Evolutionary conservation across 2,329 filamentous ascomycete genomes (phyloP).

Genomic region (Ophidiomyces ophidiicola): DNA sequence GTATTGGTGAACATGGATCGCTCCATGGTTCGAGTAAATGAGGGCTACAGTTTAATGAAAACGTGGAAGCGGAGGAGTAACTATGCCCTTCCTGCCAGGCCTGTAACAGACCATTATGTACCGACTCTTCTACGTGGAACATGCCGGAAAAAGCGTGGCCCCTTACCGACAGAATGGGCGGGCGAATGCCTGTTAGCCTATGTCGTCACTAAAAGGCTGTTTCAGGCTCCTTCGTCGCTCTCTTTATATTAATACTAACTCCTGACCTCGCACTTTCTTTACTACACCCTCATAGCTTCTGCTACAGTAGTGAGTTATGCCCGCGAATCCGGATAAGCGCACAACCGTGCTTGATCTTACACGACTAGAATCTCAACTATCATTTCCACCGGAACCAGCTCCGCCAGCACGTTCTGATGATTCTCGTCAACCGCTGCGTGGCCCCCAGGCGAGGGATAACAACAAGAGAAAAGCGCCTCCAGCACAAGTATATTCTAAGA

Average conservation of each 20-base stretch:
- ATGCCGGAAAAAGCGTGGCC: not conserved
- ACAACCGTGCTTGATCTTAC: not conserved
- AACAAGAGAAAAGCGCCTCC: conserved; percentile 3
- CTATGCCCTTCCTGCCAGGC: not conserved
- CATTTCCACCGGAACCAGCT: too few relatives aligned
- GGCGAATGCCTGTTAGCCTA: not conserved
- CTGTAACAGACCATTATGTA: not conserved
- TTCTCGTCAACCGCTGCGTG: not conserved
- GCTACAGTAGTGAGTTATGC: not conserved
- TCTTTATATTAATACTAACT: too few relatives aligned
- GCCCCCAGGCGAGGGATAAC: not conserved
- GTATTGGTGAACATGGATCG: conserved; percentile 17
- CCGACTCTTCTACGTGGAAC: not conserved
- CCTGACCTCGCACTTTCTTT: too few relatives aligned
- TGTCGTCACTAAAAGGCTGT: too few relatives aligned
- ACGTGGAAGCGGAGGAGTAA: not conserved
- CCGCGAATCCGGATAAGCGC: not conserved
- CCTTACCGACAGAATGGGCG: not conserved
- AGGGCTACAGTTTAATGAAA: not conserved
- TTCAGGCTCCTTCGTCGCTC: too few relatives aligned
- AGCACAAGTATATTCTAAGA: conserved; percentile 2
- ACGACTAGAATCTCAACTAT: too few relatives aligned
- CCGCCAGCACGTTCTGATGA: not conserved
- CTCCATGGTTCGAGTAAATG: conserved; percentile 1
- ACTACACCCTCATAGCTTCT: too few relatives aligned